Percentiles rank a stretch among this genome's conserved stretches.
Evolutionary conservation across 2,329 filamentous ascomycete species (phyloP).

Genomic region (Cladosporium sp.): DNA sequence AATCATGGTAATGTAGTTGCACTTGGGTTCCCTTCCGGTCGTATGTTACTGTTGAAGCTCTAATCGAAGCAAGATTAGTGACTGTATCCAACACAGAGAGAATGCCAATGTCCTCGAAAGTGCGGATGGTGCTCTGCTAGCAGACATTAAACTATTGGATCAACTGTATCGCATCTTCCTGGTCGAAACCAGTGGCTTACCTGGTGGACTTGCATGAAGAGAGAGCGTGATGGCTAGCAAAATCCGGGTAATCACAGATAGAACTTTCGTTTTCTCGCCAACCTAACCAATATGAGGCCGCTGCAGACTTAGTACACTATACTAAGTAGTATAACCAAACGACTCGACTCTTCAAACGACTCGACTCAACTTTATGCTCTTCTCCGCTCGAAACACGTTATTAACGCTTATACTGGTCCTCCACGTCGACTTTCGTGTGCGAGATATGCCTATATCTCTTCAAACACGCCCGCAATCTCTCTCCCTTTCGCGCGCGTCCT

Average conservation of each 20-base stretch:
- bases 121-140: not conserved
- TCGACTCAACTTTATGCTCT: not conserved
- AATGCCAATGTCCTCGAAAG: not conserved
- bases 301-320: not conserved
- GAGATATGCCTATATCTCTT: not conserved
- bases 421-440: not conserved
- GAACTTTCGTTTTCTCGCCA: not conserved
- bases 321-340: not conserved
- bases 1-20: not conserved
- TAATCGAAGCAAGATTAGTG: not conserved
- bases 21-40: not conserved
- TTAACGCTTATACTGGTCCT: not conserved
- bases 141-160: not conserved
- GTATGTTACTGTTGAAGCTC: not conserved
- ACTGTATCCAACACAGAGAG: not conserved
- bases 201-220: not conserved
- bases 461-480: not conserved
- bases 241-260: not conserved
- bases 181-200: not conserved
- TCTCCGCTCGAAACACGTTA: constrained; percentile 13
- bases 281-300: not conserved
- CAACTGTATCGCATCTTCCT: not conserved
- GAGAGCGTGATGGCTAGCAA: not conserved
- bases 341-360: not conserved
- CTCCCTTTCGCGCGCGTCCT: not conserved